Conservation (phyloP, 2,329 filamentous ascomycete species). For the Tolypocladium amazonense region DNA sequence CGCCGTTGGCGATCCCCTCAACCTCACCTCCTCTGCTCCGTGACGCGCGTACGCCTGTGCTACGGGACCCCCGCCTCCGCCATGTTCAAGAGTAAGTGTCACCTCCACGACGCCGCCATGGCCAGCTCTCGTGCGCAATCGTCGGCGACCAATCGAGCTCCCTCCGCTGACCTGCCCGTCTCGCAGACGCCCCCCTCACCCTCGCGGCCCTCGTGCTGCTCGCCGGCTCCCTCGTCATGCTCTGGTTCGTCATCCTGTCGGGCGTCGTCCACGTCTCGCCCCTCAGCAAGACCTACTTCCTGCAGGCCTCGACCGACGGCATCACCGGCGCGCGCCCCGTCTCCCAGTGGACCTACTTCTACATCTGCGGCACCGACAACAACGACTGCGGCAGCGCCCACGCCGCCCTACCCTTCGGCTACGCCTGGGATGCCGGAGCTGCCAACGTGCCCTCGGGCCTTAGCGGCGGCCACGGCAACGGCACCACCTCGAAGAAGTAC, state of each 20-base stretch:
- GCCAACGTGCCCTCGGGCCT: slow-evolving; percentile 31
- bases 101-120: not conserved
- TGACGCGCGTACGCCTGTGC: not conserved
- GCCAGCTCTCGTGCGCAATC: not conserved
- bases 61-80: not conserved
- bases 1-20: not conserved
- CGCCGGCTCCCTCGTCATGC: slow-evolving; percentile 38
- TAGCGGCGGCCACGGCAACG: slow-evolving; percentile 38
- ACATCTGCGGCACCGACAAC: slow-evolving; percentile 59
- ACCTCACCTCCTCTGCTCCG: not conserved
- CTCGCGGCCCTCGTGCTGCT: slow-evolving; percentile 36
- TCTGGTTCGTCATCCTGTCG: slow-evolving; percentile 49
- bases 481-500: slow-evolving; percentile 49
- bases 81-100: not conserved
- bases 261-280: slow-evolving; percentile 39
- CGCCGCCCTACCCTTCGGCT: slow-evolving; percentile 59
- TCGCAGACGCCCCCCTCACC: slow-evolving; percentile 29
- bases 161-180: not conserved
- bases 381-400: slow-evolving; percentile 53
- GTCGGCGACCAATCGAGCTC: not conserved
- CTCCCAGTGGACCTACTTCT: slow-evolving; percentile 87
- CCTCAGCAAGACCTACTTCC: slow-evolving; percentile 73
- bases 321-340: slow-evolving; percentile 57
- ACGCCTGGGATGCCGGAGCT: slow-evolving; percentile 49
- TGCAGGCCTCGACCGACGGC: slow-evolving; percentile 64